These are phyloP conservation scores for Solanum acaule DNA, from an alignment of 257 asterid species.

Conservation along the genomic window DNA sequence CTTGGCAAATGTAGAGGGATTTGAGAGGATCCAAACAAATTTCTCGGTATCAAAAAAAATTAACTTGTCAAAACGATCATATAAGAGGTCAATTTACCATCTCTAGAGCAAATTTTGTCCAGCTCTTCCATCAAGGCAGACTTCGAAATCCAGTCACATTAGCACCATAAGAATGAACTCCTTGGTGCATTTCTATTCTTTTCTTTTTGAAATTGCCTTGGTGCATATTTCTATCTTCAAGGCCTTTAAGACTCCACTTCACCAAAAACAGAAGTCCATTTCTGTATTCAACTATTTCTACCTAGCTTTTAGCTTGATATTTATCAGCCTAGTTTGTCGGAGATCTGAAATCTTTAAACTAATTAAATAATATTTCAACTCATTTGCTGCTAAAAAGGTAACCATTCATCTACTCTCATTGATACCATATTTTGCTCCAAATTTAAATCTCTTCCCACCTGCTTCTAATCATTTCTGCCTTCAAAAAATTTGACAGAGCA, in stretches of 20 bases:
- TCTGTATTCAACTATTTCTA: neutral
- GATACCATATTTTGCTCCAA: neutral
- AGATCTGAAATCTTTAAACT: neutral
- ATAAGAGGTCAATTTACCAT: neutral
- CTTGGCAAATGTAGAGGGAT: neutral
- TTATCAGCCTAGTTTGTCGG: neutral
- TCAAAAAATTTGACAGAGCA: neutral
- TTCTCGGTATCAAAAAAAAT: neutral
- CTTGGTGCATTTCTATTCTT: neutral
- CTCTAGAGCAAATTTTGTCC: neutral
- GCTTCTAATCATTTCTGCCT: neutral
- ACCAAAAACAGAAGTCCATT: neutral
- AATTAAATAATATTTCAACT: neutral
- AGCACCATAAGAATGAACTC: neutral
- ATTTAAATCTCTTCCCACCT: neutral
- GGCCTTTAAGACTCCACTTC: neutral
- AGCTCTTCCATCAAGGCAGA: neutral
- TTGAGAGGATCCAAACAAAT: neutral
- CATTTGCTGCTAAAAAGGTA: neutral
- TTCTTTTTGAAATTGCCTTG: neutral
- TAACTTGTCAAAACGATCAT: neutral
- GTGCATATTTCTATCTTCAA: neutral
- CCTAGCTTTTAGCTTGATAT: neutral
- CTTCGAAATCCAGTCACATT: neutral
- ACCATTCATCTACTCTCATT: neutral